Evolutionary conservation across 495 filamentous ascomycete genomes (phyloP).

Genomic region (Annulohypoxylon moriforme): DNA sequence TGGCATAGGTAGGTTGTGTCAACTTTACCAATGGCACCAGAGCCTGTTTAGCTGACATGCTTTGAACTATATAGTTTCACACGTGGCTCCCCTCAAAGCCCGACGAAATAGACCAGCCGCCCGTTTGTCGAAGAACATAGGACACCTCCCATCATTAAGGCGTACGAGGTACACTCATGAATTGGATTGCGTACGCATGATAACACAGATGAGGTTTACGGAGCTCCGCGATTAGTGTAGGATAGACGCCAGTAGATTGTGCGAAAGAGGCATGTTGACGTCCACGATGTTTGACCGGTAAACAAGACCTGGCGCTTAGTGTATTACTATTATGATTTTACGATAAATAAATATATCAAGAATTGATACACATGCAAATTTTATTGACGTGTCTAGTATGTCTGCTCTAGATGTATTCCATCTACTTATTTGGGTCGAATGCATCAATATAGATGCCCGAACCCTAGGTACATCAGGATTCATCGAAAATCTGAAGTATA

Average conservation of each 20-base stretch:
- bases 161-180: no score
- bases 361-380: neutral
- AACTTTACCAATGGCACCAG: neutral
- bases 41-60: neutral
- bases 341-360: neutral
- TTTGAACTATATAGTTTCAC: slow-evolving; percentile 40
- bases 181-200: neutral
- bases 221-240: neutral
- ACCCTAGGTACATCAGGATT: no score
- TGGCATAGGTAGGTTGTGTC: slow-evolving; percentile 57
- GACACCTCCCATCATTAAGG: neutral
- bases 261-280: neutral
- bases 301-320: slow-evolving; percentile 10
- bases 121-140: neutral
- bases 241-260: neutral
- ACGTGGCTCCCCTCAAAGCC: slow-evolving; percentile 38
- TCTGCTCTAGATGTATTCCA: no score
- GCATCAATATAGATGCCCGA: no score
- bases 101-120: slow-evolving; percentile 30
- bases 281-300: neutral
- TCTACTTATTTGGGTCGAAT: no score
- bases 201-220: neutral
- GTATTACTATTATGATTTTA: slow-evolving; percentile 12
- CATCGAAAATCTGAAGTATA: no score
- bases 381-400: neutral